phyloP scores from a whole-genome alignment of 1,139 yeast genomes.

The Debaryomycetaceae sp. region DNA sequence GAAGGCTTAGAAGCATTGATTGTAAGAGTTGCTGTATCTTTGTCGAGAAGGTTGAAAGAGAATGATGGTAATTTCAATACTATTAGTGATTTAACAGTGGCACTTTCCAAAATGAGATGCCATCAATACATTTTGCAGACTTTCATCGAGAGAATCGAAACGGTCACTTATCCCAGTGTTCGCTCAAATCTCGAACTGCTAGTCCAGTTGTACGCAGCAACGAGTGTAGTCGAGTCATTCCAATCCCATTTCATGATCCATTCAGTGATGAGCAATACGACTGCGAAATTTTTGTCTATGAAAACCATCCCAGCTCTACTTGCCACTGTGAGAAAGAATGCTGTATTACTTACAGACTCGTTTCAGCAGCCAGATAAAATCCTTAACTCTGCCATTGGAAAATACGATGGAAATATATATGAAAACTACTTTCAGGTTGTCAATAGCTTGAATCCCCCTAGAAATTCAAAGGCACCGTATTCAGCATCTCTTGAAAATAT shows the following conservation, averaged over 20 bases:
- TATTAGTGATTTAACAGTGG: constrained; percentile 57
- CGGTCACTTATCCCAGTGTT: constrained; percentile 17
- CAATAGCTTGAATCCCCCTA: constrained; percentile 50
- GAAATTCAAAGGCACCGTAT: constrained; percentile 58
- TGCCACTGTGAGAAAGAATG: constrained; percentile 59
- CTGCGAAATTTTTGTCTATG: constrained; percentile 30
- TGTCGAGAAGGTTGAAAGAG: constrained; percentile 26
- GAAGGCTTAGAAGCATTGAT: constrained; percentile 37
- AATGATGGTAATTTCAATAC: constrained; percentile 38
- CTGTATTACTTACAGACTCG: constrained; percentile 80
- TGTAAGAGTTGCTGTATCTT: constrained; percentile 35
- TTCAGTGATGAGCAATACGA: constrained; percentile 29
- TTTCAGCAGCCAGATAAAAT: constrained; percentile 83
- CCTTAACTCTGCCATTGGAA: constrained; percentile 83
- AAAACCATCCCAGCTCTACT: constrained; percentile 33
- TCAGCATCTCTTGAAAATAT: constrained; percentile 46
- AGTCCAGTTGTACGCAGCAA: constrained; percentile 27
- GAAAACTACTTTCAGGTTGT: constrained; percentile 64
- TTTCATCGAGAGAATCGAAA: constrained; percentile 25
- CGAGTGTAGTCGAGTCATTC: constrained; percentile 34
- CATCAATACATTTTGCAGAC: constrained; percentile 35
- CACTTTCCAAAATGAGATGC: constrained; percentile 53
- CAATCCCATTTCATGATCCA: constrained; percentile 40
- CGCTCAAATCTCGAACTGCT: constrained; percentile 22
- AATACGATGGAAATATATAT: constrained; percentile 81